Conservation (phyloP, 2,329 filamentous ascomycete genomes). For the Diatrype stigma region DNA sequence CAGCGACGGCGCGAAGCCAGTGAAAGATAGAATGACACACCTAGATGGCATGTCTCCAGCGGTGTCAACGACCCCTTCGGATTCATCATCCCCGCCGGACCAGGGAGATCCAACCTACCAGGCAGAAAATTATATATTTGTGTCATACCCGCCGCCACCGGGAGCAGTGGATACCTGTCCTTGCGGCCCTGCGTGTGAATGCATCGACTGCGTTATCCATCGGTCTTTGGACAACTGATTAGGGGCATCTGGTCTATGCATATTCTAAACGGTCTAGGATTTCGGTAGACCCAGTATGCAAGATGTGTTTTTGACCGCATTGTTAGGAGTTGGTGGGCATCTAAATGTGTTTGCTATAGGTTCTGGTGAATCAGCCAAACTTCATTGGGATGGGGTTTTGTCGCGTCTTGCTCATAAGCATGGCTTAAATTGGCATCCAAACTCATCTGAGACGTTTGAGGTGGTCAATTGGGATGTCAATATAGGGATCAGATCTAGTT, state of each 20-base stretch:
- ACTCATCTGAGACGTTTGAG: no score
- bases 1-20: background rate
- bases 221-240: background rate
- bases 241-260: background rate
- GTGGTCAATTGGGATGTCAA: no score
- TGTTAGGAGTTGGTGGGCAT: background rate
- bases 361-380: background rate
- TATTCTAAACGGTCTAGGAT: background rate
- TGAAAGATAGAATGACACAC: background rate
- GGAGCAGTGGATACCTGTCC: background rate
- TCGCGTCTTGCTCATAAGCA: no score
- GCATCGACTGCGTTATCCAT: background rate
- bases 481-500: no score
- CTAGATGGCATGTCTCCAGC: background rate
- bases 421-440: no score
- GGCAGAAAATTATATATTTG: background rate
- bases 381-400: no score
- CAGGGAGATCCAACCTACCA: background rate
- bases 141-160: background rate
- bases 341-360: background rate
- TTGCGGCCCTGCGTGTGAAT: background rate
- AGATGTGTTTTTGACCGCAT: background rate
- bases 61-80: background rate
- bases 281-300: background rate
- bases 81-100: background rate